Evolutionary conservation across 2,329 filamentous ascomycete species (phyloP).

Genomic region (Amauroascus niger): DNA sequence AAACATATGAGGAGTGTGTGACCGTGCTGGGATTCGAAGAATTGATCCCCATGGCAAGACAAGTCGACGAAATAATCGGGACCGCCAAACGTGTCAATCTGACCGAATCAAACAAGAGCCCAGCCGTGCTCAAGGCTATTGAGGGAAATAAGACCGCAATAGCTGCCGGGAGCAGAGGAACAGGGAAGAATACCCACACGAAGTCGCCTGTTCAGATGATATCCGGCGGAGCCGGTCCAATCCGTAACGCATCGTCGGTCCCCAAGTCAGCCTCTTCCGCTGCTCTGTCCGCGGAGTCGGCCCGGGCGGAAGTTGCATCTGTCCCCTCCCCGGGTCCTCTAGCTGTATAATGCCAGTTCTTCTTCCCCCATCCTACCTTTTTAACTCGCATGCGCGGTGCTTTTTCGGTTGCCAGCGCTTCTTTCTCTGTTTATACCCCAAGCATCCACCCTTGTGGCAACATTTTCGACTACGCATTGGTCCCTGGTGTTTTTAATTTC

Average conservation of each 20-base stretch:
- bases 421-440: no score
- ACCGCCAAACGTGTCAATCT: neutral
- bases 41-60: slow-evolving; percentile 53
- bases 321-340: slow-evolving; percentile 1
- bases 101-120: slow-evolving; percentile 3
- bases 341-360: neutral
- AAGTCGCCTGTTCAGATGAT: neutral
- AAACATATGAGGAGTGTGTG: slow-evolving; percentile 62
- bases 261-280: neutral
- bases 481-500: no score
- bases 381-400: no score
- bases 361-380: neutral
- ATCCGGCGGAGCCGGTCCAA: neutral
- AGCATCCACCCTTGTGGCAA: no score
- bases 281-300: neutral
- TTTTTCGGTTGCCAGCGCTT: no score
- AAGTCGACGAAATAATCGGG: slow-evolving; percentile 55
- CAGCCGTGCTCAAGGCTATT: slow-evolving; percentile 15
- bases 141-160: slow-evolving; percentile 14
- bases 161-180: slow-evolving; percentile 7
- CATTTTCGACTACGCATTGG: no score
- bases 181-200: neutral
- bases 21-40: slow-evolving; percentile 55
- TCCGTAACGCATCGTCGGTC: neutral
- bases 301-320: neutral